Base-by-base conservation (phyloP, 345 rosid species). In the Durio zibethinus region DNA sequence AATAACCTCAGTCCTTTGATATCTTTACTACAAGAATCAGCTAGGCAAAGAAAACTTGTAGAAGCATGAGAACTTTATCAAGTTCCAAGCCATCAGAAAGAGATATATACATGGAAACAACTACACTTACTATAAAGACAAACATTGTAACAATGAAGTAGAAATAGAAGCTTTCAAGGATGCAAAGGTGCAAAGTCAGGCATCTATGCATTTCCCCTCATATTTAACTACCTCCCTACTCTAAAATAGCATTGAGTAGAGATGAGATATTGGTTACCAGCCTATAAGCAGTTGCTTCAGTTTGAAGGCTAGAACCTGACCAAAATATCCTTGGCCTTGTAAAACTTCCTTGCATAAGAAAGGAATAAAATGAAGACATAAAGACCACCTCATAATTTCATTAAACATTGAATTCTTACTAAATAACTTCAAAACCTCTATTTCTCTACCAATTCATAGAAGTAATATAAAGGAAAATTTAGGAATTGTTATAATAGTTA, bases 301-400 rank as follows among this genome's bases (percentile, higher is more conserved):
- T n/a, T n/a, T n/a, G n/a, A n/a, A n/a, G n/a, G n/a, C n/a, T n/a
- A n/a, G n/a, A n/a, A n/a, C n/a, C n/a, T n/a, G n/a, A n/a, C n/a
- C n/a, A n/a, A n/a, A n/a, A n/a, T n/a, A n/a, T 90, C 81, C 94
- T 88, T 31, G 99, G 97, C 84, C 99, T 98, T 87, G 96, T 88
- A 88, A 90, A 95, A 88, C 98, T 93, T 88, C 99, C 99, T 98
- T 95, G 97, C 97, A 91, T 83, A 88, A 52, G 15, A 10, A 45
- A 83, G 81, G 83, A 77, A 85, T 78, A 78, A 83, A 79, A 86
- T 84, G 81, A 81, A 88, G 84, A 71, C 75, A 82, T 48, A 80
- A 78, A 78, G 61, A 83, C 75, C 82, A 81, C 61, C 72, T 68
- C 57, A 77, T 52, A 66, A 79, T 72, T 59, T 40, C 57, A 72